These are phyloP conservation scores for Cryphonectria parasitica DNA, from an alignment of 2,329 filamentous ascomycete genomes.

Conservation along the genomic window DNA sequence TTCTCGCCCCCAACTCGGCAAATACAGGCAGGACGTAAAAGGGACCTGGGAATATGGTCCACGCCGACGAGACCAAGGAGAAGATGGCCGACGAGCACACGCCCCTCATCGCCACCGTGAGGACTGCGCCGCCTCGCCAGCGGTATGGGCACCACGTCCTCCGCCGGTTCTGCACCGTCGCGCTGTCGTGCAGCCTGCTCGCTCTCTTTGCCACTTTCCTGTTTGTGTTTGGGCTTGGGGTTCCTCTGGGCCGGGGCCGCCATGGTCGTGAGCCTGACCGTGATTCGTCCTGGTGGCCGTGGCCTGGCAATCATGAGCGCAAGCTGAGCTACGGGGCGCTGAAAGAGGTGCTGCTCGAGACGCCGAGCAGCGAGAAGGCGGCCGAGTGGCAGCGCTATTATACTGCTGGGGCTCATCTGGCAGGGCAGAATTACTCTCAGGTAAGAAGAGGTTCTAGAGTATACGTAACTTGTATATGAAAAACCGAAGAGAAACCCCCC, in stretches of 20 bases:
- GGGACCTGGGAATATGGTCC: constrained; percentile 18
- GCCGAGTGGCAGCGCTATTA: constrained; percentile 80
- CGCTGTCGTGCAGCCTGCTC: constrained; percentile 58
- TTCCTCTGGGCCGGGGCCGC: constrained; percentile 39
- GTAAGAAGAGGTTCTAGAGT: constrained; percentile 36
- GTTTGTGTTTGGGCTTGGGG: constrained; percentile 43
- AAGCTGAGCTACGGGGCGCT: constrained; percentile 54
- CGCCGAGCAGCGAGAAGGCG: constrained; percentile 59
- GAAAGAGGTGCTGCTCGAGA: constrained; percentile 60
- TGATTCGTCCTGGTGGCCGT: constrained; percentile 35
- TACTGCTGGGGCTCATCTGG: constrained; percentile 74
- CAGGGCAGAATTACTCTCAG: constrained; percentile 77
- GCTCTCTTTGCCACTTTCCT: constrained; percentile 54
- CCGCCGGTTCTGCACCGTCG: constrained; percentile 69
- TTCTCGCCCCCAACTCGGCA: not conserved
- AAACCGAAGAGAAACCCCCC: too few relatives aligned
- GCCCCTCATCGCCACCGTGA: constrained; percentile 69
- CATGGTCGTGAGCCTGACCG: constrained; percentile 35
- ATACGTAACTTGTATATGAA: not conserved
- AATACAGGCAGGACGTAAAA: not conserved
- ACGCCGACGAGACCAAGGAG: constrained; percentile 27
- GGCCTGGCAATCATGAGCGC: constrained; percentile 36
- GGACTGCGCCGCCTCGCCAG: constrained; percentile 53
- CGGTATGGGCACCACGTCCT: constrained; percentile 64
- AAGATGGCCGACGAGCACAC: constrained; percentile 61